These are phyloP conservation scores for Xylaria sp. DNA, from an alignment of 2,329 filamentous ascomycete genomes.

Conservation along the genomic window DNA sequence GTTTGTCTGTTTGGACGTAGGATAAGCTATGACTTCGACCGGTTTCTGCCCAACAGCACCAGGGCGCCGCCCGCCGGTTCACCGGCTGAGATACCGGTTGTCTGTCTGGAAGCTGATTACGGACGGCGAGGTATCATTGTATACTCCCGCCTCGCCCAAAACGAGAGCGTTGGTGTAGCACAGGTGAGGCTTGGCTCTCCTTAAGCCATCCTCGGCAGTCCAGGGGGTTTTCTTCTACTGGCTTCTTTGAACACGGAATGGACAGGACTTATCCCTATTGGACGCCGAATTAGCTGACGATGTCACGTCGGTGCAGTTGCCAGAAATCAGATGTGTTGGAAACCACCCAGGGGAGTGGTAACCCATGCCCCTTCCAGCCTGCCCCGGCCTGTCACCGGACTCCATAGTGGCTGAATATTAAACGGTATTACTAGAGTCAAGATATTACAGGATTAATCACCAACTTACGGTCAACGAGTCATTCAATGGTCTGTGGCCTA, in stretches of 20 bases:
- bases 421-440: constrained; percentile 2
- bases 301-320: not conserved
- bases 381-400: constrained; percentile 10
- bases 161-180: not conserved
- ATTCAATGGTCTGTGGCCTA: constrained; percentile 11
- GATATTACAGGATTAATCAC: constrained; percentile 2
- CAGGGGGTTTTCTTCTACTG: not conserved
- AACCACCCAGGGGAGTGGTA: not conserved
- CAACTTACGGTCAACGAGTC: constrained; percentile 4
- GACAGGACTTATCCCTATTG: not conserved
- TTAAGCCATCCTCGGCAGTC: not conserved
- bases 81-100: not conserved
- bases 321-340: not conserved
- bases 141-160: not conserved
- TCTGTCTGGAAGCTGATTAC: not conserved
- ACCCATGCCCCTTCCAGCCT: not conserved
- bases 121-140: not conserved
- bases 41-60: not conserved
- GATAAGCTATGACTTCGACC: not conserved
- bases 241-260: not conserved
- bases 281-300: not conserved
- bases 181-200: not conserved
- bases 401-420: constrained; percentile 7
- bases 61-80: no score
- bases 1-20: not conserved